A percentile compares a stretch with the other conserved stretches of the same genome.
phyloP scores from a whole-genome alignment of 1,284 basidiomycete species.

The Sanghuangporus sanghuang region DNA sequence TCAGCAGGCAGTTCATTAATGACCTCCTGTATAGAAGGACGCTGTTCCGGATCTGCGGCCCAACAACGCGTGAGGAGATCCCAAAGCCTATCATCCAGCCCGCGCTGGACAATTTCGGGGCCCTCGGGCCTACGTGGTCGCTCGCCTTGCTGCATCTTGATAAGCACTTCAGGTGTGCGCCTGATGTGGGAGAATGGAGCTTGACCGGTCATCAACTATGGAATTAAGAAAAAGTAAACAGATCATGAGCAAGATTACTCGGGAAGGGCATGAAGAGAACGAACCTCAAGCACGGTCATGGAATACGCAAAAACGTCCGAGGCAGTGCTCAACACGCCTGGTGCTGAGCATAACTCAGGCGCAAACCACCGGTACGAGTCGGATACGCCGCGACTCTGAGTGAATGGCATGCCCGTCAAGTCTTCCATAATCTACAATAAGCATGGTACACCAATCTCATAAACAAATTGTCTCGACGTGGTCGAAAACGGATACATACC shows the following conservation, averaged over 20 bases:
- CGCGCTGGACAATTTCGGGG: constrained; percentile 32
- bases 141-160: constrained; percentile 35
- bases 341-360: constrained; percentile 48
- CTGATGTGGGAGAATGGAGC: constrained; percentile 43
- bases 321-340: constrained; percentile 39
- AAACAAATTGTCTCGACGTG: neutral
- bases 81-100: constrained; percentile 46
- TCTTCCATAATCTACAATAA: constrained; percentile 45
- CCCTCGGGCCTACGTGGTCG: constrained; percentile 39
- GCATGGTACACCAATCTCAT: neutral
- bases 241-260: neutral
- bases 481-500: constrained; percentile 1
- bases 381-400: constrained; percentile 44
- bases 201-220: constrained; percentile 44
- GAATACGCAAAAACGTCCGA: constrained; percentile 50
- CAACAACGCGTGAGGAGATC: constrained; percentile 40
- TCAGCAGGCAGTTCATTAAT: constrained; percentile 20
- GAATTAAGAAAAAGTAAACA: neutral
- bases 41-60: constrained; percentile 28
- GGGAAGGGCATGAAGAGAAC: constrained; percentile 1
- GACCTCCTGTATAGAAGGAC: constrained; percentile 41
- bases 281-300: constrained; percentile 52
- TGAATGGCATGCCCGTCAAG: constrained; percentile 46
- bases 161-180: constrained; percentile 45
- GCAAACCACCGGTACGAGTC: constrained; percentile 50